Conservation (phyloP, 768 basidiomycete species). For the Chlorophyllum brunneum region DNA sequence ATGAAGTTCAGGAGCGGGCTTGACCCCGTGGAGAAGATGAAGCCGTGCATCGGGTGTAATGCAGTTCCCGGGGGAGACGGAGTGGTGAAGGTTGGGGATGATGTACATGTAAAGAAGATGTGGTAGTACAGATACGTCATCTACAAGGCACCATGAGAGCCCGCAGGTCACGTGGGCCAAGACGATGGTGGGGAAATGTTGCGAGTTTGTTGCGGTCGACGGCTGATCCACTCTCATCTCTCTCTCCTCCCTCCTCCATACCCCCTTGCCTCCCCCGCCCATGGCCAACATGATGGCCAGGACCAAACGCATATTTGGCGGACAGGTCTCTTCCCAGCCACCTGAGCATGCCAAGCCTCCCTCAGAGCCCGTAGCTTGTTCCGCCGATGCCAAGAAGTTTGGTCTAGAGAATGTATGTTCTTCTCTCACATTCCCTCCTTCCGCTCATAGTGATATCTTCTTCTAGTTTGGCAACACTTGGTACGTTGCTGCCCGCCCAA, state of each 20-base stretch:
- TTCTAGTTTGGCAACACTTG: conserved; percentile 94
- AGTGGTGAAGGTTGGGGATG: conserved; percentile 57
- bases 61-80: conserved; percentile 50
- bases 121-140: conserved; percentile 6
- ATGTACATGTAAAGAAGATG: conserved; percentile 45
- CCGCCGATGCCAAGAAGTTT: conserved; percentile 82
- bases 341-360: conserved; percentile 24
- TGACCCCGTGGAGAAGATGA: conserved; percentile 42
- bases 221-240: conserved; percentile 13
- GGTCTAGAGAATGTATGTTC: conserved; percentile 92
- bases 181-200: conserved; percentile 15
- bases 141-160: no score
- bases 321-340: conserved; percentile 20
- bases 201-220: conserved; percentile 10
- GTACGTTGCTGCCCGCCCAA: conserved; percentile 35
- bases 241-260: conserved; percentile 2
- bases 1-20: conserved; percentile 68
- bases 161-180: conserved; percentile 16
- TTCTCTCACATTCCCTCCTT: conserved; percentile 1
- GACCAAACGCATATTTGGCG: conserved; percentile 35
- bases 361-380: conserved; percentile 34
- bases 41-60: conserved; percentile 68
- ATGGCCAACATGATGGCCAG: conserved; percentile 28
- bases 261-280: neutral
- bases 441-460: conserved; percentile 6